Evolutionary conservation across 305 asterid species (phyloP).

Genomic region (Ajuga reptans): DNA sequence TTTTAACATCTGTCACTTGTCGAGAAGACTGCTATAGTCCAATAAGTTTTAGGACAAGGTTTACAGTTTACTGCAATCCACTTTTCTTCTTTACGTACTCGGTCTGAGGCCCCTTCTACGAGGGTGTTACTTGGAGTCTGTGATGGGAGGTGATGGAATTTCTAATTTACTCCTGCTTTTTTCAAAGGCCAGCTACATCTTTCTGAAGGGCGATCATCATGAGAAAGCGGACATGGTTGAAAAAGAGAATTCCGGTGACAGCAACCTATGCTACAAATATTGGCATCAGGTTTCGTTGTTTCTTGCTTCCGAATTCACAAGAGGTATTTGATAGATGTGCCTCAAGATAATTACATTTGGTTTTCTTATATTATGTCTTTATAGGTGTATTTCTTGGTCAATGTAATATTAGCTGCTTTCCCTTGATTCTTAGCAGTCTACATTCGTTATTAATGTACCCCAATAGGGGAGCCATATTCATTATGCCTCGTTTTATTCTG

Average conservation of each 20-base stretch:
- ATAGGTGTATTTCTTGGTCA: conserved; percentile 14
- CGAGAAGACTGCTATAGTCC: neutral
- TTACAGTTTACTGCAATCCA: conserved; percentile 15
- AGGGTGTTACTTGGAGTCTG: conserved; percentile 19
- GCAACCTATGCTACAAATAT: conserved; percentile 48
- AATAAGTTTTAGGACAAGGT: conserved; percentile 1
- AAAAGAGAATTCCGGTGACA: conserved; percentile 45
- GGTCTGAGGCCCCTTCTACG: neutral
- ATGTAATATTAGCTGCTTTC: neutral
- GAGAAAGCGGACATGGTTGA: conserved; percentile 41
- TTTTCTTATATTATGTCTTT: conserved; percentile 14
- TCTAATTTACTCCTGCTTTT: conserved; percentile 29
- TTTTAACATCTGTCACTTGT: conserved; percentile 14
- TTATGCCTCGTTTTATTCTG: conserved; percentile 14
- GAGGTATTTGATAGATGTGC: conserved; percentile 42
- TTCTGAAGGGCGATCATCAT: conserved; percentile 46
- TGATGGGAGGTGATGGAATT: conserved; percentile 14
- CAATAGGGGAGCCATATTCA: conserved; percentile 2
- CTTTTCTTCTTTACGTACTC: conserved; percentile 8
- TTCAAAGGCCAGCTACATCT: conserved; percentile 66
- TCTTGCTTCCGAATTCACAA: conserved; percentile 50
- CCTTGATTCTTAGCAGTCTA: conserved; percentile 8
- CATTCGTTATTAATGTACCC: conserved; percentile 9
- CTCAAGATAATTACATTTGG: conserved; percentile 4
- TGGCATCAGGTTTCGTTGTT: conserved; percentile 45